Conservation (phyloP, 1,284 basidiomycete genomes). For the Coriolopsis trogii region DNA sequence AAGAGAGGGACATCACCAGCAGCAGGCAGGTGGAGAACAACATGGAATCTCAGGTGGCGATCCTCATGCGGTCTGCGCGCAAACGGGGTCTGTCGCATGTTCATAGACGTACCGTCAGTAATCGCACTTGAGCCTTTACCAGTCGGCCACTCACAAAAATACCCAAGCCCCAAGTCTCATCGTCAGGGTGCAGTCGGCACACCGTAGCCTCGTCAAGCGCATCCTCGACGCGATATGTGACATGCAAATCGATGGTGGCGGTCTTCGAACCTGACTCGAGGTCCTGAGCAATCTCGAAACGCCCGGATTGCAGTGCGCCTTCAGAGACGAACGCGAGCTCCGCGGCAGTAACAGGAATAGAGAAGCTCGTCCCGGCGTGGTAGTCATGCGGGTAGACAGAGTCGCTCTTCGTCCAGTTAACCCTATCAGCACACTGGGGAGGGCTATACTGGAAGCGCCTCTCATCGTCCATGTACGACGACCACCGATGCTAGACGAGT, state of each 20-base stretch:
- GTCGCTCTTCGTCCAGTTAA: conserved; percentile 4
- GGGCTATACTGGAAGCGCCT: not conserved
- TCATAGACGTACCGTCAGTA: too few species aligned
- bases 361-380: not conserved
- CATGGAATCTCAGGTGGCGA: conserved; percentile 17
- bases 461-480: not conserved
- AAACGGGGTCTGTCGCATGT: too few species aligned
- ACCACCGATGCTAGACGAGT: too few species aligned
- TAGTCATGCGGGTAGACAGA: not conserved
- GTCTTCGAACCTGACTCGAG: conserved; percentile 9
- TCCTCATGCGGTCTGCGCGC: conserved; percentile 6
- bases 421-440: conserved; percentile 1
- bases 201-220: conserved; percentile 23
- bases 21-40: conserved; percentile 27
- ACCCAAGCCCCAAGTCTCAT: conserved; percentile 29
- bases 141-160: conserved; percentile 36
- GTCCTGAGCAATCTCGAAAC: conserved; percentile 25
- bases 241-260: conserved; percentile 27
- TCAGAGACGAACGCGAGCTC: conserved; percentile 19
- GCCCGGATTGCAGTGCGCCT: conserved; percentile 27
- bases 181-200: conserved; percentile 26
- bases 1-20: conserved; percentile 2
- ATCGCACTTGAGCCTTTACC: too few species aligned
- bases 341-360: not conserved
- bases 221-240: conserved; percentile 21